phyloP scores from a whole-genome alignment of 768 basidiomycete genomes.

The Lyophyllum shimeji region DNA sequence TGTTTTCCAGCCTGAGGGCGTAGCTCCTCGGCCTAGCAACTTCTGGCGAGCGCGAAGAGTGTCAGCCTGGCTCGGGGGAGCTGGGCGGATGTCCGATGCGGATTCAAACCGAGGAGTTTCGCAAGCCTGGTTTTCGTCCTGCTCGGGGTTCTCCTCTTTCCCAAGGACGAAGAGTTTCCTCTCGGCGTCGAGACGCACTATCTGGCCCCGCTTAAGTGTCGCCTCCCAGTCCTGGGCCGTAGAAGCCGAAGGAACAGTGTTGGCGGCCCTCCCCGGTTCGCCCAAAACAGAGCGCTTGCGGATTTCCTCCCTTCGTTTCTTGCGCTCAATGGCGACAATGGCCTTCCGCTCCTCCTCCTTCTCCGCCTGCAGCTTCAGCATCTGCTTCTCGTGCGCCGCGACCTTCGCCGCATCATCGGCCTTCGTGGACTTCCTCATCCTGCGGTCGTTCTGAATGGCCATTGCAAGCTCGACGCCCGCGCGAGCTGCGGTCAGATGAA shows the following conservation, averaged over 20 bases:
- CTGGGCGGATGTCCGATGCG: background rate
- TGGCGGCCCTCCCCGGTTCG: conserved; percentile 11
- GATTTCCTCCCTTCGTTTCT: conserved; percentile 33
- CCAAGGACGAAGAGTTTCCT: conserved; percentile 12
- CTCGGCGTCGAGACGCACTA: conserved; percentile 15
- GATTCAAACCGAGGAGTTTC: conserved; percentile 1
- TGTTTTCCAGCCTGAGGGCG: conserved; percentile 21
- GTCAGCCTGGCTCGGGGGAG: conserved; percentile 1
- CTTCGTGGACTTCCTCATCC: conserved; percentile 31
- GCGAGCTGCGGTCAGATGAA: conserved; percentile 46
- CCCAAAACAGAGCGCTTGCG: conserved; percentile 15
- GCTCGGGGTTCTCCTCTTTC: background rate
- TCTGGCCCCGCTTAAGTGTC: conserved; percentile 8
- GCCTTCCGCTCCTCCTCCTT: conserved; percentile 52
- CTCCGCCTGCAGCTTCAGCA: conserved; percentile 37
- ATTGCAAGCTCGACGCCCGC: conserved; percentile 41
- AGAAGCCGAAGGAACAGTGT: conserved; percentile 3
- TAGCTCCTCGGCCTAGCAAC: conserved; percentile 10
- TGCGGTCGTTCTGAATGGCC: conserved; percentile 34
- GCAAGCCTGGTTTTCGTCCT: conserved; percentile 5
- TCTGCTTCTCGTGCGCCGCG: conserved; percentile 37
- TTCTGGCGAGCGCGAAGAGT: conserved; percentile 11
- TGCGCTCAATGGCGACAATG: conserved; percentile 38
- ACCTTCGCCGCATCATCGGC: conserved; percentile 31
- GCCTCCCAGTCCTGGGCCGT: conserved; percentile 12